Evolutionary conservation across 169 alveolate genomes (phyloP).

Genomic region (Plasmodium gonderi): DNA sequence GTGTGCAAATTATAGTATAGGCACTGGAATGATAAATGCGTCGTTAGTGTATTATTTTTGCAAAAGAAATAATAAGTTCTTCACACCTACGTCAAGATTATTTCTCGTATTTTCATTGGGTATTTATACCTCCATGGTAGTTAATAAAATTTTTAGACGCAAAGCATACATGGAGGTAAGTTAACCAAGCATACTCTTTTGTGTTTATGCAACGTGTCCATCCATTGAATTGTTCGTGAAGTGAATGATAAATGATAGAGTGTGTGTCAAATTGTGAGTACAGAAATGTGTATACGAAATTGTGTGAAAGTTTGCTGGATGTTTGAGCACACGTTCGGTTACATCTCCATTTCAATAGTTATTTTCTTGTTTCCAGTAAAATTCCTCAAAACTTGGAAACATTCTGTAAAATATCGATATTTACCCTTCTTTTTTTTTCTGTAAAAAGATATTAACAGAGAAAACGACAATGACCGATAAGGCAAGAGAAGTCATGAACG

Average conservation of each 20-base stretch:
- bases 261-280: too few species aligned
- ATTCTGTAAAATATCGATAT: too few species aligned
- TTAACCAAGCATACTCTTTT: not conserved
- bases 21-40: constrained; percentile 46
- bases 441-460: constrained; percentile 38
- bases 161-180: constrained; percentile 61
- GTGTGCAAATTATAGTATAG: constrained; percentile 67
- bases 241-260: too few species aligned
- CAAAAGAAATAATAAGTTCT: constrained; percentile 31
- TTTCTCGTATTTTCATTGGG: constrained; percentile 67
- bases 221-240: too few species aligned
- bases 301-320: too few species aligned
- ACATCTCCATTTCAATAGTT: not conserved
- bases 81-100: constrained; percentile 38
- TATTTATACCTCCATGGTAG: constrained; percentile 52
- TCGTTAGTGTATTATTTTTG: constrained; percentile 47
- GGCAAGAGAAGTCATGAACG: constrained; percentile 64
- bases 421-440: not conserved
- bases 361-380: too few species aligned
- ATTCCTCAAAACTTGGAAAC: too few species aligned
- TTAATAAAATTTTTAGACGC: constrained; percentile 57
- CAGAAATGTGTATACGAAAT: too few species aligned
- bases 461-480: constrained; percentile 65
- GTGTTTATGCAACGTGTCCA: too few species aligned
- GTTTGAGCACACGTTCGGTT: not conserved